Evolutionary conservation across 2,329 filamentous ascomycete species (phyloP), one percentile per base, ranked within the genome.

Genomic region (Alternaria gansuensis): DNA sequence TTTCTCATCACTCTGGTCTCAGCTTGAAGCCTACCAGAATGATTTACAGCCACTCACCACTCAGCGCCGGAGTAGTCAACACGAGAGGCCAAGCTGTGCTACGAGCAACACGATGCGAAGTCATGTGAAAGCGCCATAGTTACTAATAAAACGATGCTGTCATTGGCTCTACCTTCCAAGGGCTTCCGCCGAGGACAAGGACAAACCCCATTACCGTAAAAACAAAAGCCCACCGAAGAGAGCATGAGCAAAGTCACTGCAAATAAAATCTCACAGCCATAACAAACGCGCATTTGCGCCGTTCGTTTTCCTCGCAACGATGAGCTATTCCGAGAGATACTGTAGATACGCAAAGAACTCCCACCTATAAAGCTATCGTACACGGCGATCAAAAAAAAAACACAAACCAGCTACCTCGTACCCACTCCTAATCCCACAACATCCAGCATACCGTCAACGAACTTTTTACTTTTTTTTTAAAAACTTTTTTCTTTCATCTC

Each of bases 71-170:
- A 39, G 26, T 34, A 52, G 34, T 54, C 51, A 37, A 46, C 33
- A 46, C 59, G 43, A 40, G 11, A 33, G 23, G 36, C 29, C 53
- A 58, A 46, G 46, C 52, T 41, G 24, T 26, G 29, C 17, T 41
- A 60, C 50, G 60, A 66, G 39, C 40, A 57, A 63, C 61, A 50
- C 64, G 64, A 70, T 67, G 61, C 66, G 67, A 63, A 66, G 57
- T 68, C 67, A 70, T 66, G 66, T 70, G 70, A 57, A 26, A 50
- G 60, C 60, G 64, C 54, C 61, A 43, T 40, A 26, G 3, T 17
- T 36, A 57, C 34, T 14, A 46, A 51, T 51, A 58, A 60, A 56
- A 54, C 39, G 39, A 51, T 53, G 40, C 53, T 57, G 45, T 11
- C 21, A 31, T 51, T 49, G 24, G 39, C 17, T 33, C 24, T 41